Percentiles rank a stretch among this genome's conserved stretches.
Evolutionary conservation across 2,329 filamentous ascomycete species (phyloP).

Genomic region (Ophiocordyceps australis): DNA sequence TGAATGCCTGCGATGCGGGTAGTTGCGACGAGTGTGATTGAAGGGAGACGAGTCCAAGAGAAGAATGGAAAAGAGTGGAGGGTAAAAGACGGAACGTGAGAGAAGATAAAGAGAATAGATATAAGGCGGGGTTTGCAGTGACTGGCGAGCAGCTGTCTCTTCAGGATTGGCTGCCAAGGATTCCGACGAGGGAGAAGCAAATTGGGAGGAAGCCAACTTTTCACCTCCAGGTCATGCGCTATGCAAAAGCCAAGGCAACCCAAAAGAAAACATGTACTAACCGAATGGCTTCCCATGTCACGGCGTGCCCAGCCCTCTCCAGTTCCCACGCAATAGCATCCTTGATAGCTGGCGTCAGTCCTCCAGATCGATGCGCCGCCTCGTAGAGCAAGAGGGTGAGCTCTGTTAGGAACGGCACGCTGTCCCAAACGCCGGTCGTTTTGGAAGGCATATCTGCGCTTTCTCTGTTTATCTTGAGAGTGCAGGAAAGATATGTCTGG

Average conservation of each 20-base stretch:
- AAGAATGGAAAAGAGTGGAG: neutral
- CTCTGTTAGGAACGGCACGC: slow-evolving; percentile 13
- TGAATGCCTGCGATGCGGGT: no score
- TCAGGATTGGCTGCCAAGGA: no score
- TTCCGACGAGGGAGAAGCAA: no score
- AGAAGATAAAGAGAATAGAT: neutral
- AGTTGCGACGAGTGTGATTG: slow-evolving; percentile 1
- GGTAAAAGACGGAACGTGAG: neutral
- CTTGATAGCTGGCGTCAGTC: slow-evolving; percentile 10
- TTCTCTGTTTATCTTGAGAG: no score
- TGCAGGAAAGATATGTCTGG: no score
- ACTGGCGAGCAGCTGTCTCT: no score
- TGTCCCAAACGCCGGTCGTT: slow-evolving; percentile 11
- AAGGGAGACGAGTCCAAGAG: slow-evolving; percentile 1
- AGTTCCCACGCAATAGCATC: slow-evolving; percentile 14
- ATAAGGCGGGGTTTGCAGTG: no score
- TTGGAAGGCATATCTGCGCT: slow-evolving; percentile 6
- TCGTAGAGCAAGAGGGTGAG: slow-evolving; percentile 14
- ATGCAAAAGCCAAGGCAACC: neutral
- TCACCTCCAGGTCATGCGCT: no score
- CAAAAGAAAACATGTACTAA: slow-evolving; percentile 10
- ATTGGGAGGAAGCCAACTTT: no score
- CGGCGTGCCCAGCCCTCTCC: slow-evolving; percentile 11
- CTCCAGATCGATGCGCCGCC: slow-evolving; percentile 8
- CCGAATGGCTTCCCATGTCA: slow-evolving; percentile 27